These are phyloP conservation scores for Russula lepida DNA, from an alignment of 768 basidiomycete species.

Conservation along the genomic window DNA sequence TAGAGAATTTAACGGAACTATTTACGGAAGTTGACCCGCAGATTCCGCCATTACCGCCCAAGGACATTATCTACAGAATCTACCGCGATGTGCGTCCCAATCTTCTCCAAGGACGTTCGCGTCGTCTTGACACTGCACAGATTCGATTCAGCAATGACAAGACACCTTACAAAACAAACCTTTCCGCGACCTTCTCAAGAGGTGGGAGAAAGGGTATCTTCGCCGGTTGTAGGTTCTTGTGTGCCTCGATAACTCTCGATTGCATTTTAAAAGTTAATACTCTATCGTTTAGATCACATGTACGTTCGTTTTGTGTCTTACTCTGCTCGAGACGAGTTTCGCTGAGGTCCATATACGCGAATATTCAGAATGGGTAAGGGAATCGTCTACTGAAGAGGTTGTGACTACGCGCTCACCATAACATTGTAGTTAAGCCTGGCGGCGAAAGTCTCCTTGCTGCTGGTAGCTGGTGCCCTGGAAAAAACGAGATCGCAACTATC, in stretches of 20 bases:
- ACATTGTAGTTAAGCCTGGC: slow-evolving; percentile 49
- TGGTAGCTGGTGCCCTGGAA: slow-evolving; percentile 71
- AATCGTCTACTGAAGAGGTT: neutral
- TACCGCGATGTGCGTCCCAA: slow-evolving; percentile 67
- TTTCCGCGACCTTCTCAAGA: slow-evolving; percentile 81
- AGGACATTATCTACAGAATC: slow-evolving; percentile 87
- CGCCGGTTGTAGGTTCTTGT: slow-evolving; percentile 59
- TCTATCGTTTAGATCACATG: slow-evolving; percentile 49
- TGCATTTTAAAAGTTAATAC: neutral
- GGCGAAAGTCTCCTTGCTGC: slow-evolving; percentile 67
- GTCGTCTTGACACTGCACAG: slow-evolving; percentile 30
- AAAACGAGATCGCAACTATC: slow-evolving; percentile 70
- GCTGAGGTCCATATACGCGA: neutral
- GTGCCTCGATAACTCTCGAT: neutral
- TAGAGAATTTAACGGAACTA: slow-evolving; percentile 59
- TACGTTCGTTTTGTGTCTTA: slow-evolving; percentile 27
- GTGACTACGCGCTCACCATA: neutral
- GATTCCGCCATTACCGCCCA: slow-evolving; percentile 81
- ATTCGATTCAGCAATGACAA: slow-evolving; percentile 89
- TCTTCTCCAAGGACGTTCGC: neutral
- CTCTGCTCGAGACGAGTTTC: neutral
- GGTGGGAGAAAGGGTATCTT: slow-evolving; percentile 88
- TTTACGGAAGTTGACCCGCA: slow-evolving; percentile 70
- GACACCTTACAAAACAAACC: slow-evolving; percentile 84
- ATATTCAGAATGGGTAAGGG: slow-evolving; percentile 23